A percentile compares a stretch with the other conserved stretches of the same genome.
phyloP scores from a whole-genome alignment of 495 filamentous ascomycete genomes.

The Xylaria intraflava region DNA sequence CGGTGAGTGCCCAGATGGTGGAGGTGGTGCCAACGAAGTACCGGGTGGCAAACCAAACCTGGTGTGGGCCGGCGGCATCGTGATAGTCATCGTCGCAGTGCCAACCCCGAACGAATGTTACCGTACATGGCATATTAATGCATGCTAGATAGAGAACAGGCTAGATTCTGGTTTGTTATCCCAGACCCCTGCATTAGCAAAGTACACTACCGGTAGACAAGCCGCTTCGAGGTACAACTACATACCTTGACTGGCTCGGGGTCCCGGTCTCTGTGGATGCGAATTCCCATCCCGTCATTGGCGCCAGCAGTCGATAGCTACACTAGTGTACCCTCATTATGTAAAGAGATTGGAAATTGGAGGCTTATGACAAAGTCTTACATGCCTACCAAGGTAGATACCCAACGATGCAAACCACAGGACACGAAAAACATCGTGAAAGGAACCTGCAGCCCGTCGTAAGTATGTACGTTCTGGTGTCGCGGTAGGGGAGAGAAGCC shows the following conservation, averaged over 20 bases:
- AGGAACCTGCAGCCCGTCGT: not conserved
- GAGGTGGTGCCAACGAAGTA: not conserved
- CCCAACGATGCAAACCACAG: not conserved
- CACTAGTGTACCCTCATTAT: not conserved
- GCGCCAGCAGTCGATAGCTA: not conserved
- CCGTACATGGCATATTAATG: too few species aligned
- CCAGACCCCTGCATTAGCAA: not conserved
- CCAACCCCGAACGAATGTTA: slow-evolving; percentile 2
- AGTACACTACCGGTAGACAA: not conserved
- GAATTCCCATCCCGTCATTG: not conserved
- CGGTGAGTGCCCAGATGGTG: not conserved
- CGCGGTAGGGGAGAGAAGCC: too few species aligned
- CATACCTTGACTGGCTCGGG: not conserved
- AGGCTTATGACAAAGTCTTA: not conserved
- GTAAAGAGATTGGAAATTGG: not conserved
- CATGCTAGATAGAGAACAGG: not conserved
- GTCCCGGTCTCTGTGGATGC: slow-evolving; percentile 2
- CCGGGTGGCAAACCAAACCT: not conserved
- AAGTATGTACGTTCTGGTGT: too few species aligned
- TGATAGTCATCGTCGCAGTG: slow-evolving; percentile 12
- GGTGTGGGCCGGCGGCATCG: slow-evolving; percentile 4
- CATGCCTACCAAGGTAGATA: not conserved
- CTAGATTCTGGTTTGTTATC: not conserved
- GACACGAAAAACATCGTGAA: not conserved
- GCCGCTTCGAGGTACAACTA: not conserved